Evolutionary conservation across 1,139 yeast species (phyloP).

Genomic region (Debaryomycetaceae sp.): DNA sequence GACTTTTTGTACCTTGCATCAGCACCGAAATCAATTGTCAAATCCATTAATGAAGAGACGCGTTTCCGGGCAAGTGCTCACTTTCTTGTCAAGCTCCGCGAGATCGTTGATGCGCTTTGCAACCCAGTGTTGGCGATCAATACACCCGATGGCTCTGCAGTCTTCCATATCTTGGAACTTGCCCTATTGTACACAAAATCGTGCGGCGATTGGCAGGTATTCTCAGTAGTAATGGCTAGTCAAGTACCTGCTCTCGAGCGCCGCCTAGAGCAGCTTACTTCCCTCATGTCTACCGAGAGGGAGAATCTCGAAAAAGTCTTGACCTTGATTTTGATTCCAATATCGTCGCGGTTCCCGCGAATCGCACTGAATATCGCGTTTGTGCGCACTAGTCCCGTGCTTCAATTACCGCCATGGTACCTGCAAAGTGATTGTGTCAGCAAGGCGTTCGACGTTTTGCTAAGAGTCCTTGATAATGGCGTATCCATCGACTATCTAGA

Average conservation of each 20-base stretch:
- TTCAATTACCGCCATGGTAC: slow-evolving; percentile 1
- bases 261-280: neutral
- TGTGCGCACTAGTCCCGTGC: neutral
- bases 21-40: neutral
- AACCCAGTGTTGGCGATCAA: neutral
- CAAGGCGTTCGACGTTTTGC: slow-evolving; percentile 6
- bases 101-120: neutral
- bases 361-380: neutral
- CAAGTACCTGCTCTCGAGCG: neutral
- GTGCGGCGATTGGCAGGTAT: neutral
- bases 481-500: slow-evolving; percentile 4
- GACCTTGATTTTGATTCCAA: neutral
- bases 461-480: slow-evolving; percentile 20
- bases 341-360: neutral
- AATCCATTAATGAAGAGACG: neutral
- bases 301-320: neutral
- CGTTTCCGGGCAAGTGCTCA: neutral
- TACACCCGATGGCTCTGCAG: no score
- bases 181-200: neutral
- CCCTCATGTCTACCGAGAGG: neutral
- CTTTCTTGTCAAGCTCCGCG: neutral
- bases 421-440: neutral
- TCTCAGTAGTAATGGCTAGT: neutral
- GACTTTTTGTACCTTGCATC: neutral
- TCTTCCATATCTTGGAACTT: neutral